Conservation (phyloP, 1,284 basidiomycete genomes). For the Irpex sp. region DNA sequence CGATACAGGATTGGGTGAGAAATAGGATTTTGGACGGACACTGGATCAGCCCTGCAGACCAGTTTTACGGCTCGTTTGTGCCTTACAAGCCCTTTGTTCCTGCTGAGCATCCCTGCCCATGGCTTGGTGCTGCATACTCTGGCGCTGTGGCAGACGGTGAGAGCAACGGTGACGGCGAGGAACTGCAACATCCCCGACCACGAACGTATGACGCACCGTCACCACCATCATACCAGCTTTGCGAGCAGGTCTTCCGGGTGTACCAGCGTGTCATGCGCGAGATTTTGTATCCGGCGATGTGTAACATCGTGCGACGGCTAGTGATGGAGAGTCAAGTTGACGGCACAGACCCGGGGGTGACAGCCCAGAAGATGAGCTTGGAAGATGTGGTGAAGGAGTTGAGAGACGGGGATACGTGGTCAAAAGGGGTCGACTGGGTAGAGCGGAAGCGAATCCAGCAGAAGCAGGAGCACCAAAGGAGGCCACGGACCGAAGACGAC, state of each 20-base stretch:
- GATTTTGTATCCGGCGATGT: conserved; percentile 60
- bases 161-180: conserved; percentile 22
- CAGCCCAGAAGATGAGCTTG: conserved; percentile 48
- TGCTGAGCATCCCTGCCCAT: conserved; percentile 66
- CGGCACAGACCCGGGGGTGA: conserved; percentile 39
- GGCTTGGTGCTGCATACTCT: conserved; percentile 34
- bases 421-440: conserved; percentile 43
- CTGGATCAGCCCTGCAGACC: conserved; percentile 70
- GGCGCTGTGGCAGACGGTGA: conserved; percentile 27
- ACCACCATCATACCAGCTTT: conserved; percentile 54
- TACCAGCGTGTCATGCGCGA: conserved; percentile 53
- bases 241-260: conserved; percentile 54
- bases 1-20: conserved; percentile 70
- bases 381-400: conserved; percentile 64
- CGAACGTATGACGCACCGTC: conserved; percentile 40
- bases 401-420: conserved; percentile 6
- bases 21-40: conserved; percentile 66
- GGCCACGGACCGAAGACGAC: conserved; percentile 36
- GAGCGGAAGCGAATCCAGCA: conserved; percentile 40
- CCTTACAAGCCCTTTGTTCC: conserved; percentile 39
- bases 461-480: conserved; percentile 23
- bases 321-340: conserved; percentile 55
- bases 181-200: conserved; percentile 45
- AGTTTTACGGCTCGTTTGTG: conserved; percentile 48
- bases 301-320: conserved; percentile 59